Evolutionary conservation across 2,329 filamentous ascomycete genomes (phyloP).

Genomic region (Exutisphaerella laricina): DNA sequence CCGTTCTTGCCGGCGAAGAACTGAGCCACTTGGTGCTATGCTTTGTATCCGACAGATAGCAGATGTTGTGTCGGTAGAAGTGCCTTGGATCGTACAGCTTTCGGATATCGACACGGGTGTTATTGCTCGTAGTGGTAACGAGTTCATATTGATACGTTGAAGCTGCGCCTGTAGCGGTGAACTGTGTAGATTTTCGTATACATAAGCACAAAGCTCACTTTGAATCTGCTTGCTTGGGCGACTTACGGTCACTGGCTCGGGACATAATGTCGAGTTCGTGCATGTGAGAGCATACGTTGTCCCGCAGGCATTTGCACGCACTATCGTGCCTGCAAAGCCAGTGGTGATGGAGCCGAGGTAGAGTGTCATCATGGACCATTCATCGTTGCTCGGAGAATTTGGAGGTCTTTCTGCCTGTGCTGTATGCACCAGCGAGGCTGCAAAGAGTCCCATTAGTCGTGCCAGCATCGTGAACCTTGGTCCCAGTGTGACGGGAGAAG

Average conservation of each 20-base stretch:
- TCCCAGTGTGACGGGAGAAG: no score
- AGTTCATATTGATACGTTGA: constrained; percentile 1
- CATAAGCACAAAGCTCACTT: no score
- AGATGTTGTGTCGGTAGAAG: neutral
- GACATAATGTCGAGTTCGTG: constrained; percentile 1
- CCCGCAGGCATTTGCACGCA: constrained; percentile 13
- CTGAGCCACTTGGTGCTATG: neutral
- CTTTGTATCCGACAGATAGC: neutral
- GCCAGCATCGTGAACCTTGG: no score
- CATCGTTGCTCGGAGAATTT: neutral
- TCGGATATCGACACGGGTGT: neutral
- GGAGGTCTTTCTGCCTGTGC: neutral
- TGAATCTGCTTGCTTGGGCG: no score
- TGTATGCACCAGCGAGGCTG: neutral
- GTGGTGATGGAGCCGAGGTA: neutral
- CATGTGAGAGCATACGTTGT: constrained; percentile 15
- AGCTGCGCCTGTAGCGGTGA: neutral
- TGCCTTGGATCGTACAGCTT: constrained; percentile 2
- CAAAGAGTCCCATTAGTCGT: neutral
- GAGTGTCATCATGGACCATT: neutral
- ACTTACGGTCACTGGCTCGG: neutral
- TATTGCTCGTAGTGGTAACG: neutral
- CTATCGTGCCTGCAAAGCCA: constrained; percentile 10
- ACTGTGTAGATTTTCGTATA: no score
- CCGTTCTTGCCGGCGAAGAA: neutral